These are phyloP conservation scores for Leptographium lundbergii DNA, from an alignment of 2,329 filamentous ascomycete genomes.

Conservation along the genomic window DNA sequence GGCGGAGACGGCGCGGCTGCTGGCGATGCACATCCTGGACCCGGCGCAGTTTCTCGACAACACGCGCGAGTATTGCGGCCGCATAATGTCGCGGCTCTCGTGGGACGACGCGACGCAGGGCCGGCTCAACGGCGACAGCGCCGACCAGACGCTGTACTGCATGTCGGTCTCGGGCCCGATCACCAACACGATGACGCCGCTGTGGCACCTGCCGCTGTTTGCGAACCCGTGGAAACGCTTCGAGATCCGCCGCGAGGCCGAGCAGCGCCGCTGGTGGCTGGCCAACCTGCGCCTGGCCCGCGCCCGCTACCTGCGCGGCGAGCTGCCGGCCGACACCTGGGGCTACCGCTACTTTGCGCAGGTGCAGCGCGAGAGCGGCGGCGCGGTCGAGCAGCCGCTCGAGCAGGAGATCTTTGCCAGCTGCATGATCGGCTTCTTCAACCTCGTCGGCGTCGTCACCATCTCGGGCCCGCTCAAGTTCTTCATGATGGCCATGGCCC, in stretches of 20 bases:
- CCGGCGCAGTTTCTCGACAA: conserved; percentile 31
- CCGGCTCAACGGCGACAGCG: conserved; percentile 30
- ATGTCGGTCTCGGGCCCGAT: conserved; percentile 40
- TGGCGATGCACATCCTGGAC: conserved; percentile 32
- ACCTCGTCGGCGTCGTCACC: conserved; percentile 36
- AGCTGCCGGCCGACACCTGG: conserved; percentile 33
- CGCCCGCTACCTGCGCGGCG: conserved; percentile 24
- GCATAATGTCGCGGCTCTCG: conserved; percentile 35
- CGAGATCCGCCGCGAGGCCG: conserved; percentile 29
- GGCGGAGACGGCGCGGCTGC: conserved; percentile 29
- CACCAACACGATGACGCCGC: conserved; percentile 35
- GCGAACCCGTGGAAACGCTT: conserved; percentile 36
- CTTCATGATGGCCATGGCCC: conserved; percentile 38
- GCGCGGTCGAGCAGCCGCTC: conserved; percentile 24
- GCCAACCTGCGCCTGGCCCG: conserved; percentile 28
- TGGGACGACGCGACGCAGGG: conserved; percentile 37
- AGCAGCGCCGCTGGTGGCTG: conserved; percentile 34
- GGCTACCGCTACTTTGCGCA: conserved; percentile 34
- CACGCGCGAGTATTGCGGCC: conserved; percentile 35
- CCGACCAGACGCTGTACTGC: conserved; percentile 32
- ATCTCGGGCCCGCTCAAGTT: conserved; percentile 36
- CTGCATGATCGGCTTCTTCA: conserved; percentile 39
- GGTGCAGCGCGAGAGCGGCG: conserved; percentile 26
- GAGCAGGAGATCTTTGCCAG: conserved; percentile 33
- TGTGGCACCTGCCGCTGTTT: conserved; percentile 31